Evolutionary conservation across 2,329 filamentous ascomycete species (phyloP), one percentile per base, ranked within the genome.

Genomic region (Xylaria sp.): DNA sequence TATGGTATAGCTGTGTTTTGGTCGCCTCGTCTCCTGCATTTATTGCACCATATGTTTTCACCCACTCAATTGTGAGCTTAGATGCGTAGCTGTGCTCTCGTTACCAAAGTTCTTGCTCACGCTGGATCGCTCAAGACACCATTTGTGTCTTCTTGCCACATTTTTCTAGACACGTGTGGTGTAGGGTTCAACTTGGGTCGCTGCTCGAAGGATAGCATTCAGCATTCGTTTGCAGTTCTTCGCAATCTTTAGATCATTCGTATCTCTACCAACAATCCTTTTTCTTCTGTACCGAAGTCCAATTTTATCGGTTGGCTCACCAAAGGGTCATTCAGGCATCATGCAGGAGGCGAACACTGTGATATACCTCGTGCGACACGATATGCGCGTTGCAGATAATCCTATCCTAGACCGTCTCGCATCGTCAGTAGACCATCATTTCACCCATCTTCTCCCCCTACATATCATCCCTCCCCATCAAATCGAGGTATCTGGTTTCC

Each of bases 371-470:
- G 79, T 94, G 42, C 88, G 92, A 53, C 88, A 90, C 72, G 93
- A 95, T 77, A 83, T 94, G 23, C 90, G 93, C 69, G 83, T 92
- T 29, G 84, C 87, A 32, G 92, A 95, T 79, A 94, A 94, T 75
- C 92, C 92, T 0, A 84, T 94, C 50, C 85, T 95, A 23, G 84
- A 93, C 75, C 85, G 80, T 74, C 82, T 86, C 59, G 81, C 81
- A 67, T 87, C 81, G 71, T 79, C 68, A 77, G 79, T 80, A 21
- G 79, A 84, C 25, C 85, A 88, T 76, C 83, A 82, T 3, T 89
- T 86, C 74, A 92, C 90, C 1, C 91, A 94, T 76, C 78, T 94
- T 1, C 82, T 95, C 1, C 92, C 92, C 8, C 80, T 93, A 48
- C 93, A 90, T 75, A 82, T 93, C 23, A 89, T 94, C 60, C 84